A percentile compares a stretch with the other conserved stretches of the same genome.
Evolutionary conservation across 352 stramenopile species (phyloP).

Genomic region (Globisporangium rhizosaccharum): DNA sequence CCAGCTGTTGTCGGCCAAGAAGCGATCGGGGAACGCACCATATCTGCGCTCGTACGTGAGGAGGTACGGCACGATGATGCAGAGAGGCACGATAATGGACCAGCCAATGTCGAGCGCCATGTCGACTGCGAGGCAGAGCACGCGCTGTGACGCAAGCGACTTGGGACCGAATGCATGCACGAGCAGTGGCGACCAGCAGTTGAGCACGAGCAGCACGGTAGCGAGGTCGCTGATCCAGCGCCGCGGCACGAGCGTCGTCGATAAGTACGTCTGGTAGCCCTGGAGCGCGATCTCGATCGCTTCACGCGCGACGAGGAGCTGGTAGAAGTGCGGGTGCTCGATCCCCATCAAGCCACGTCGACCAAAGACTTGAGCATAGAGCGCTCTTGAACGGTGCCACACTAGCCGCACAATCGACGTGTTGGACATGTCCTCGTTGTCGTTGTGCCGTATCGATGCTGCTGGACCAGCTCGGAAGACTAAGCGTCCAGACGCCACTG

Average conservation of each 20-base stretch:
- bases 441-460: neutral
- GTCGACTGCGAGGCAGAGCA: slow-evolving; percentile 17
- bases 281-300: slow-evolving; percentile 5
- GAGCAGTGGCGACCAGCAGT: neutral
- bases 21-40: neutral
- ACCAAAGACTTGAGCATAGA: neutral
- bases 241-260: slow-evolving; percentile 6
- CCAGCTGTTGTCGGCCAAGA: neutral
- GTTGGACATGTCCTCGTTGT: neutral
- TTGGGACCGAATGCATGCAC: slow-evolving; percentile 7
- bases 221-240: slow-evolving; percentile 2
- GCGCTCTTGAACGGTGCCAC: neutral
- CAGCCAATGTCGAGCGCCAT: slow-evolving; percentile 21
- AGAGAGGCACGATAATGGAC: slow-evolving; percentile 19
- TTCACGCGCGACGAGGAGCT: slow-evolving; percentile 15
- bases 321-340: slow-evolving; percentile 1
- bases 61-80: slow-evolving; percentile 23
- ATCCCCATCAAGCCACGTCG: neutral
- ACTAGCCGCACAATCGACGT: neutral
- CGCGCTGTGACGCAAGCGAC: slow-evolving; percentile 15
- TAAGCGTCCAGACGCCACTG: neutral
- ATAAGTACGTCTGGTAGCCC: slow-evolving; percentile 20
- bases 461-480: neutral
- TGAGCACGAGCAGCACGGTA: neutral
- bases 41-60: neutral